Evolutionary conservation across 1,284 basidiomycete species (phyloP).

Genomic region (Ustilago trichophora): DNA sequence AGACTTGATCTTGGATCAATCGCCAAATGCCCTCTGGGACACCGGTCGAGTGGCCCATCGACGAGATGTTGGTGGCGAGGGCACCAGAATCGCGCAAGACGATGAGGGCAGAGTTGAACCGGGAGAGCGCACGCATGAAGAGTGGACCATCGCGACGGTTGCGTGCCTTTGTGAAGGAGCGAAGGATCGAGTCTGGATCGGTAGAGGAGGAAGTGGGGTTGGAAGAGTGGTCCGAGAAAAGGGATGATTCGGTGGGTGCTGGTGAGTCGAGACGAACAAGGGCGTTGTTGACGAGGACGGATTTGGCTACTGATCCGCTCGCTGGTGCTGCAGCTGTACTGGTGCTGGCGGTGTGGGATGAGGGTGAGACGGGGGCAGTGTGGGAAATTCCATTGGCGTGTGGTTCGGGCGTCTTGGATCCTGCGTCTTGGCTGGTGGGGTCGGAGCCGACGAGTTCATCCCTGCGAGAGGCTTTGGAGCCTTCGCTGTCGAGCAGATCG

Average conservation of each 20-base stretch:
- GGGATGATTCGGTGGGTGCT: conserved; percentile 21
- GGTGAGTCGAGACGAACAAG: conserved; percentile 21
- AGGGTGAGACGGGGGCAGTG: conserved; percentile 39
- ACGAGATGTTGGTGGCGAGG: conserved; percentile 61
- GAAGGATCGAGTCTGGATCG: conserved; percentile 68
- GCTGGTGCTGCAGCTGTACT: too few relatives aligned
- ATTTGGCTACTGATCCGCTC: conserved; percentile 18
- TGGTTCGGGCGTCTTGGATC: conserved; percentile 25
- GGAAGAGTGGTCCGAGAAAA: conserved; percentile 21
- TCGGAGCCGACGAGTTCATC: conserved; percentile 22
- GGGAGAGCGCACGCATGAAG: conserved; percentile 68
- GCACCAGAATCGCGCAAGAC: conserved; percentile 66
- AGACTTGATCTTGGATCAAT: conserved; percentile 70
- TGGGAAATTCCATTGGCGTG: conserved; percentile 17
- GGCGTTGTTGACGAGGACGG: conserved; percentile 19
- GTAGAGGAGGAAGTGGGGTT: not conserved
- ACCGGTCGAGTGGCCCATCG: conserved; percentile 53
- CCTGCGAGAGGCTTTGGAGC: conserved; percentile 16
- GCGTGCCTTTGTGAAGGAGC: conserved; percentile 70
- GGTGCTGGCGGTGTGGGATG: conserved; percentile 6
- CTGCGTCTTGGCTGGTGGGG: not conserved
- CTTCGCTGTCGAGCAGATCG: conserved; percentile 32
- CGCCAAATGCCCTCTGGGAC: conserved; percentile 69
- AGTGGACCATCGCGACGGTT: conserved; percentile 70
- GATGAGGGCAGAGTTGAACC: conserved; percentile 70